A percentile compares a stretch with the other conserved stretches of the same genome.
These are phyloP conservation scores for Capronia americana DNA, from an alignment of 2,329 filamentous ascomycete species.

Conservation along the genomic window DNA sequence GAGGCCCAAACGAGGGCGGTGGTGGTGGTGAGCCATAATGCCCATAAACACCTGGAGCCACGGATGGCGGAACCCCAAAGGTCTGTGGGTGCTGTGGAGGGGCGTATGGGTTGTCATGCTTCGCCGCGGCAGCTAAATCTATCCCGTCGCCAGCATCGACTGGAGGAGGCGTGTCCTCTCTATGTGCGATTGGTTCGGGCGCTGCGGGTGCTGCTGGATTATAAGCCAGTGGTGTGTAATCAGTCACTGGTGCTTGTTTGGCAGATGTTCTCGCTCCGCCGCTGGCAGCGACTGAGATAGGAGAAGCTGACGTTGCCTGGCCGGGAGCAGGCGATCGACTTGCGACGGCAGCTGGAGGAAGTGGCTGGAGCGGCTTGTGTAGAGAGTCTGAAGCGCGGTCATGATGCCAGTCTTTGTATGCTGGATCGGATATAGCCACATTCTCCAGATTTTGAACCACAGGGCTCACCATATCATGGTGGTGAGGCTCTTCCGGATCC, in stretches of 20 bases:
- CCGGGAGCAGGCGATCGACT: slow-evolving; percentile 7
- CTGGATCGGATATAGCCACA: slow-evolving; percentile 63
- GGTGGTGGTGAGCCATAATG: slow-evolving; percentile 31
- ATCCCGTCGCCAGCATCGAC: slow-evolving; percentile 59
- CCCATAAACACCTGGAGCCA: slow-evolving; percentile 25
- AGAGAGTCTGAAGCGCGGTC: slow-evolving; percentile 37
- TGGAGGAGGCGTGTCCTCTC: slow-evolving; percentile 71
- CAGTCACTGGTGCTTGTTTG: slow-evolving; percentile 16
- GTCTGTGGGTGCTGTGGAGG: slow-evolving; percentile 36
- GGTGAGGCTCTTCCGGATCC: slow-evolving; percentile 46
- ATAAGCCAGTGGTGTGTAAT: slow-evolving; percentile 63
- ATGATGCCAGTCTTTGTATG: slow-evolving; percentile 53
- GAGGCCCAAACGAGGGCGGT: slow-evolving; percentile 22
- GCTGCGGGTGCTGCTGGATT: slow-evolving; percentile 71
- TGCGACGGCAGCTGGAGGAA: slow-evolving; percentile 32
- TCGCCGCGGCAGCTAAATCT: slow-evolving; percentile 51
- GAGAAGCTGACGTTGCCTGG: slow-evolving; percentile 30
- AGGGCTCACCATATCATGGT: slow-evolving; percentile 55
- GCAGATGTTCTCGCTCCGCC: slow-evolving; percentile 21
- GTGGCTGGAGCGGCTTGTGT: slow-evolving; percentile 42
- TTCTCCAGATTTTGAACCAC: slow-evolving; percentile 69
- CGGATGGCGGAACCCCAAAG: slow-evolving; percentile 37
- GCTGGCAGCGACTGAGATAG: slow-evolving; percentile 20
- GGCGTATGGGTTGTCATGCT: slow-evolving; percentile 47
- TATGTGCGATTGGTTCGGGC: slow-evolving; percentile 67